These are phyloP conservation scores for Lactifluus piperatus DNA, from an alignment of 768 basidiomycete genomes.

Conservation along the genomic window DNA sequence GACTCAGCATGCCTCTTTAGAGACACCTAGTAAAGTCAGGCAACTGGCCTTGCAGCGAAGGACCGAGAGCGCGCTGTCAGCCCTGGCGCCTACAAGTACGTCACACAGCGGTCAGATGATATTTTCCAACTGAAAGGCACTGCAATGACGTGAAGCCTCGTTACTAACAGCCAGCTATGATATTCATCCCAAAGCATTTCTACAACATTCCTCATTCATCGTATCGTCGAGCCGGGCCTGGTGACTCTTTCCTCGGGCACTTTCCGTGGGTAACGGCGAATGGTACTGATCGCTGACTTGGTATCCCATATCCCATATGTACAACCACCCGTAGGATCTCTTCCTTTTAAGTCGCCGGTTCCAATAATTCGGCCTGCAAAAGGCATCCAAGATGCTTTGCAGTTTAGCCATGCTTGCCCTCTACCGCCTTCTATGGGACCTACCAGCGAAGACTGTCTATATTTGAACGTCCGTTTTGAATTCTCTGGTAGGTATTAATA, in stretches of 20 bases:
- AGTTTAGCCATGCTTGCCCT: constrained; percentile 49
- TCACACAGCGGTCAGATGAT: too few relatives aligned
- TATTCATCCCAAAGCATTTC: background rate
- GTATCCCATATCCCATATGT: constrained; percentile 55
- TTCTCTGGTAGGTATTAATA: background rate
- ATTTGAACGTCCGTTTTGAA: constrained; percentile 36
- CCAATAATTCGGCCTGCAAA: constrained; percentile 28
- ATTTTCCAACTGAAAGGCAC: too few relatives aligned
- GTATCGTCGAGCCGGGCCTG: constrained; percentile 25
- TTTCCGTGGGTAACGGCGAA: constrained; percentile 40
- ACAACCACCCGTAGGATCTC: constrained; percentile 42
- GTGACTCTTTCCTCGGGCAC: constrained; percentile 35
- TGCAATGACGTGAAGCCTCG: too few relatives aligned
- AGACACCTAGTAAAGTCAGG: too few relatives aligned
- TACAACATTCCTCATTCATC: background rate
- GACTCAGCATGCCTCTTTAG: too few relatives aligned
- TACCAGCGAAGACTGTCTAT: constrained; percentile 46
- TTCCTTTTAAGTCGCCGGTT: constrained; percentile 51
- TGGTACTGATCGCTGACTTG: constrained; percentile 48
- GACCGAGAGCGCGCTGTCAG: too few relatives aligned
- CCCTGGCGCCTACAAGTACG: too few relatives aligned
- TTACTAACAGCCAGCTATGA: too few relatives aligned
- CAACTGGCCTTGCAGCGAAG: too few relatives aligned
- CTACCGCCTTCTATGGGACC: constrained; percentile 37
- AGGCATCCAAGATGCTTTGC: constrained; percentile 34